Conservation (phyloP, 2,329 filamentous ascomycete species). For the Colletotrichum cordylinicola region DNA sequence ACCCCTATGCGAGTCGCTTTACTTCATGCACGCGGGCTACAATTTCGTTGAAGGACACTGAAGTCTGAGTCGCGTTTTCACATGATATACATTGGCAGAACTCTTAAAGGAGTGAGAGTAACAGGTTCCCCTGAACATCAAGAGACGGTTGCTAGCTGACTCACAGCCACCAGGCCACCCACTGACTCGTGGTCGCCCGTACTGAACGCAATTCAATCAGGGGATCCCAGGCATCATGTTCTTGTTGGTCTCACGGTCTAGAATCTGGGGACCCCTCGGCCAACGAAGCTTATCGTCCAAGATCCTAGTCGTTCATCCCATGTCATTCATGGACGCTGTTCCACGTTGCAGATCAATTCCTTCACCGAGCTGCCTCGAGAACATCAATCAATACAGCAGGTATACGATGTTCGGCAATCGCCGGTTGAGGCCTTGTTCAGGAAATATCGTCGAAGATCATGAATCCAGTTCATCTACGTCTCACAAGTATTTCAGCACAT, state of each 20-base stretch:
- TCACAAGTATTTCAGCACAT: background rate
- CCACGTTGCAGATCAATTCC: background rate
- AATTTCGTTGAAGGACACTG: background rate
- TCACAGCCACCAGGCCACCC: background rate
- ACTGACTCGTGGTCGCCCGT: background rate
- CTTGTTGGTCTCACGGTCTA: background rate
- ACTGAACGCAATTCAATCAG: background rate
- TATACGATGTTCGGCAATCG: background rate
- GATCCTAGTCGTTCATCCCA: background rate
- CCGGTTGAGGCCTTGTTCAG: background rate
- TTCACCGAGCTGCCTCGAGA: background rate
- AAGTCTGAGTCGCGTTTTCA: background rate
- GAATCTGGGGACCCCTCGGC: background rate
- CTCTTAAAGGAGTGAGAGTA: background rate
- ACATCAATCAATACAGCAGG: background rate
- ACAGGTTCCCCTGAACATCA: background rate
- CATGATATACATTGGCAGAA: background rate
- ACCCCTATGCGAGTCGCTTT: background rate
- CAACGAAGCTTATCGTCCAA: background rate
- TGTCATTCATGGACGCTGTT: background rate
- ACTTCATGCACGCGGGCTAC: background rate
- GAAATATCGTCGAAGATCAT: background rate
- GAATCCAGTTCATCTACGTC: background rate
- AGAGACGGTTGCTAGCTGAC: background rate
- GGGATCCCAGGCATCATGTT: background rate